Evolutionary conservation across 306 rosid genomes (phyloP).

Genomic region (Pueraria montana): DNA sequence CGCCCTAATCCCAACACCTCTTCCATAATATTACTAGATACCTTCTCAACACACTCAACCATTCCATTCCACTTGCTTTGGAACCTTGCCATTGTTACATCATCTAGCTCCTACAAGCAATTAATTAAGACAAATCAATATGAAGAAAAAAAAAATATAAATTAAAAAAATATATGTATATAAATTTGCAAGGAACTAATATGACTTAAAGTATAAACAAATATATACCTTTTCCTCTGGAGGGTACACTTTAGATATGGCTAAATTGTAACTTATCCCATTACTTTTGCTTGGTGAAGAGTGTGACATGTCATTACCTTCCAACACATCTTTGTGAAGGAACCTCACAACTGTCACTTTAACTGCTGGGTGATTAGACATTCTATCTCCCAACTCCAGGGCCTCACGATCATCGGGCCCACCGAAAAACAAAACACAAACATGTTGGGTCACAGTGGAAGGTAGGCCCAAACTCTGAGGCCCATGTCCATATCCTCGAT

Average conservation of each 20-base stretch:
- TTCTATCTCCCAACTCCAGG: background rate
- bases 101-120: background rate
- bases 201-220: background rate
- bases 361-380: background rate
- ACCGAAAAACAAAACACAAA: slow-evolving; percentile 4
- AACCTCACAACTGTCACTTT: slow-evolving; percentile 6
- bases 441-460: background rate
- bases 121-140: background rate
- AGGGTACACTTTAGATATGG: background rate
- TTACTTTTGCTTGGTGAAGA: background rate
- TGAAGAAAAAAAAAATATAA: background rate
- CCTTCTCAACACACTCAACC: slow-evolving; percentile 7
- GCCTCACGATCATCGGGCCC: slow-evolving; percentile 10
- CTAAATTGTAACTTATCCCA: background rate
- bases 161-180: too few relatives aligned
- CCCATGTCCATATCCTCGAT: background rate
- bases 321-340: background rate
- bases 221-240: background rate
- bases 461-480: background rate
- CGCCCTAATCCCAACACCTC: background rate
- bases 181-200: background rate
- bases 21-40: background rate
- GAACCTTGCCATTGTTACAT: background rate
- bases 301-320: slow-evolving; percentile 1
- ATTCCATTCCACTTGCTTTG: background rate